Evolutionary conservation across 352 stramenopile genomes (phyloP).

Genomic region (Plasmopara halstedii): DNA sequence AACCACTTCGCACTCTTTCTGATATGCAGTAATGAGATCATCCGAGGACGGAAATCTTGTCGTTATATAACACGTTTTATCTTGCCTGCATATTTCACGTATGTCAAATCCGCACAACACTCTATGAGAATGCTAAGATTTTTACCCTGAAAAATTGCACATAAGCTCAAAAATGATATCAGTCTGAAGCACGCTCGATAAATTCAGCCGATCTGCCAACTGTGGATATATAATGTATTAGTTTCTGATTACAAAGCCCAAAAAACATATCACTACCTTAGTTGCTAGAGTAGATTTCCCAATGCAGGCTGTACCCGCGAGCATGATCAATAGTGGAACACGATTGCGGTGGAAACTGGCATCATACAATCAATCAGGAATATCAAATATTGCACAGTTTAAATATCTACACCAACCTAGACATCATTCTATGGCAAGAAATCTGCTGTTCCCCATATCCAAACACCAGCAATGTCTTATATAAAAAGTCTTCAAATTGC

Average conservation of each 20-base stretch:
- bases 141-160: constrained; percentile 85
- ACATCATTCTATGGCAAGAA: constrained; percentile 84
- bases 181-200: constrained; percentile 81
- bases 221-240: constrained; percentile 10
- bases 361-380: background rate
- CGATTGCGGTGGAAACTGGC: constrained; percentile 76
- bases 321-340: constrained; percentile 76
- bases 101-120: background rate
- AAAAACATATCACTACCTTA: constrained; percentile 48
- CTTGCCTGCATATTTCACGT: constrained; percentile 15
- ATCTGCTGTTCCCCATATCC: constrained; percentile 82
- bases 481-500: constrained; percentile 87
- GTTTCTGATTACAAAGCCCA: background rate
- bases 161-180: constrained; percentile 87
- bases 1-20: constrained; percentile 72
- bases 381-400: background rate
- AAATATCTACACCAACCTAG: constrained; percentile 25
- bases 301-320: constrained; percentile 74
- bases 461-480: constrained; percentile 87
- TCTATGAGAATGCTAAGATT: background rate
- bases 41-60: constrained; percentile 52
- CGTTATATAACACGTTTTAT: constrained; percentile 64
- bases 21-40: constrained; percentile 59
- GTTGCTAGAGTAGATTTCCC: constrained; percentile 83
- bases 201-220: constrained; percentile 78